Conservation (phyloP, 192 early-diverging fungal species). For the Blastocladiella britannica region DNA sequence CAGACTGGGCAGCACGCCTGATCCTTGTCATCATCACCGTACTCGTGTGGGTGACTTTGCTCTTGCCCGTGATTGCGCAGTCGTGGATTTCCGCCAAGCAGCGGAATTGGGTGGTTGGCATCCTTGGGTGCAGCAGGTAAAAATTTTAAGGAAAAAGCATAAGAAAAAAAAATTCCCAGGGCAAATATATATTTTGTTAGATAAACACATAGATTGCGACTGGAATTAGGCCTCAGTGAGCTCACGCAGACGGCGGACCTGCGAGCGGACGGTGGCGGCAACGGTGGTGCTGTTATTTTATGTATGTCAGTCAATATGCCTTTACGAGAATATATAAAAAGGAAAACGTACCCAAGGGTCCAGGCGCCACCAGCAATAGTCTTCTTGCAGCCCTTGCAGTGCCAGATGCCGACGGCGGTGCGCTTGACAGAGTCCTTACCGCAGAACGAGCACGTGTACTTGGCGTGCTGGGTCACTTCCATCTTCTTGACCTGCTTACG, state of each 20-base stretch:
- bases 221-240: constrained; percentile 75
- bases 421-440: constrained; percentile 94
- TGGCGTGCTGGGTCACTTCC: constrained; percentile 98
- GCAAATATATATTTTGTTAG: too few relatives aligned
- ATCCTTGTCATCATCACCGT: too few relatives aligned
- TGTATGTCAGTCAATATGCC: neutral
- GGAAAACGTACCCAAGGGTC: constrained; percentile 50
- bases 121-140: too few relatives aligned
- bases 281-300: constrained; percentile 43
- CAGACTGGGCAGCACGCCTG: too few relatives aligned
- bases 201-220: too few relatives aligned
- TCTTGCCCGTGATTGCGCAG: too few relatives aligned
- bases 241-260: constrained; percentile 95
- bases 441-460: constrained; percentile 99
- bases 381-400: constrained; percentile 90
- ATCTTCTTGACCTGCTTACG: constrained; percentile 96
- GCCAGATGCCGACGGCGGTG: constrained; percentile 94
- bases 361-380: constrained; percentile 91
- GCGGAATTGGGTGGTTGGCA: too few relatives aligned
- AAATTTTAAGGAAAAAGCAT: too few relatives aligned
- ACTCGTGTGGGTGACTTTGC: too few relatives aligned
- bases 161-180: too few relatives aligned
- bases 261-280: constrained; percentile 74
- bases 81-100: too few relatives aligned
- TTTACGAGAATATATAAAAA: neutral